phyloP scores from a whole-genome alignment of 108 stramenopile genomes.

The Skeletonema potamos region DNA sequence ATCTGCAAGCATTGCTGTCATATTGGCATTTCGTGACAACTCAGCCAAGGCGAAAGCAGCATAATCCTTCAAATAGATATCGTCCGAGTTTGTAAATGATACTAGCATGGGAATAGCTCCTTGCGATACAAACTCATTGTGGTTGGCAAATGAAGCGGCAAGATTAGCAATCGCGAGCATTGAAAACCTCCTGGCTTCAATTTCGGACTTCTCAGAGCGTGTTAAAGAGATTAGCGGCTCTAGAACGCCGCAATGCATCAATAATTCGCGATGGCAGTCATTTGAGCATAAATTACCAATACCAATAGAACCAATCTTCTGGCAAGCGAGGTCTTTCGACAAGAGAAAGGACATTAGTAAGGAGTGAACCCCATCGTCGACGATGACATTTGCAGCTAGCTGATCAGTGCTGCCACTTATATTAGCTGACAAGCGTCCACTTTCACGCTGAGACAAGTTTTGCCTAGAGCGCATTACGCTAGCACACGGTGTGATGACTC shows the following conservation, averaged over 20 bases:
- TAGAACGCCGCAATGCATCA: constrained; percentile 69
- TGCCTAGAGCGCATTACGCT: constrained; percentile 76
- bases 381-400: constrained; percentile 46
- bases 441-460: constrained; percentile 81
- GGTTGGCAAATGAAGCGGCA: constrained; percentile 68
- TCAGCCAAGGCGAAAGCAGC: constrained; percentile 83
- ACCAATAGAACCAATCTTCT: constrained; percentile 77
- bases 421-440: constrained; percentile 78
- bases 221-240: constrained; percentile 80
- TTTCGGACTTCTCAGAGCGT: constrained; percentile 70
- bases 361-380: constrained; percentile 71
- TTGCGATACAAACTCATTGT: constrained; percentile 68
- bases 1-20: constrained; percentile 68
- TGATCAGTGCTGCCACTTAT: constrained; percentile 52
- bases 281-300: constrained; percentile 82
- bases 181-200: constrained; percentile 77
- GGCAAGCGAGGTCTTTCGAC: constrained; percentile 73
- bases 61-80: constrained; percentile 76
- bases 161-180: constrained; percentile 81
- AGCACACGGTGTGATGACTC: constrained; percentile 72
- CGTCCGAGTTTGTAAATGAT: constrained; percentile 70
- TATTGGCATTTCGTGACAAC: constrained; percentile 75
- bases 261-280: constrained; percentile 48
- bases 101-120: constrained; percentile 79
- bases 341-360: constrained; percentile 76